phyloP scores from a whole-genome alignment of 495 filamentous ascomycete genomes.

The Tuber melanosporum region DNA sequence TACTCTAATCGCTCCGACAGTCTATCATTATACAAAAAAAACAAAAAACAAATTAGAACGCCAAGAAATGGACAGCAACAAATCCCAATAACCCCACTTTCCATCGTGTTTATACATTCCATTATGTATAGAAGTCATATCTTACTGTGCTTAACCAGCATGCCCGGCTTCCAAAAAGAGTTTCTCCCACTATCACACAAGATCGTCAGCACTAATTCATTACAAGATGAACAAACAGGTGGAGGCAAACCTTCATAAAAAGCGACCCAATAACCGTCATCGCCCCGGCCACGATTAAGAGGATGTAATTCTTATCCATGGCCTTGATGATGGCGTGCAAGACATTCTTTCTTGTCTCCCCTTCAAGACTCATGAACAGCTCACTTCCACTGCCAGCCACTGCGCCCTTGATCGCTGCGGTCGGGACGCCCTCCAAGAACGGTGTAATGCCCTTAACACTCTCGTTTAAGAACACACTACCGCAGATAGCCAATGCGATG shows the following conservation, averaged over 20 bases:
- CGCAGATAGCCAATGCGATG: conserved; percentile 54
- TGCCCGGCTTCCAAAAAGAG: conserved; percentile 25
- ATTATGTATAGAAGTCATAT: not conserved
- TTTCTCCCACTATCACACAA: conserved; percentile 21
- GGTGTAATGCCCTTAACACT: conserved; percentile 39
- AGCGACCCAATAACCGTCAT: conserved; percentile 47
- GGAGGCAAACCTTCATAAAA: conserved; percentile 46
- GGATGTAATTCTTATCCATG: conserved; percentile 50
- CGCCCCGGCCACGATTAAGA: conserved; percentile 49
- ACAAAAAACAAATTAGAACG: not conserved
- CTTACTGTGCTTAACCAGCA: conserved; percentile 4
- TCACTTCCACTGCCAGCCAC: conserved; percentile 48
- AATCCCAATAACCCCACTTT: not conserved
- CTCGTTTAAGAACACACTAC: conserved; percentile 52
- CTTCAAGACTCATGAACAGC: conserved; percentile 44
- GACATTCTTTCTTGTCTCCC: conserved; percentile 42
- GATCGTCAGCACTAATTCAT: not conserved
- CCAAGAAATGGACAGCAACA: not conserved
- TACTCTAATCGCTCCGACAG: not conserved
- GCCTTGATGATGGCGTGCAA: conserved; percentile 50
- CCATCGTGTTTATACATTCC: not conserved
- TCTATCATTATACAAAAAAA: not conserved
- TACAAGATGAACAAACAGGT: not conserved
- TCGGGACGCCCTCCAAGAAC: conserved; percentile 44
- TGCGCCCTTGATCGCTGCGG: conserved; percentile 45